These are phyloP conservation scores for Melocanna baccifera DNA, from an alignment of 176 grass and related monocot species.

Conservation along the genomic window DNA sequence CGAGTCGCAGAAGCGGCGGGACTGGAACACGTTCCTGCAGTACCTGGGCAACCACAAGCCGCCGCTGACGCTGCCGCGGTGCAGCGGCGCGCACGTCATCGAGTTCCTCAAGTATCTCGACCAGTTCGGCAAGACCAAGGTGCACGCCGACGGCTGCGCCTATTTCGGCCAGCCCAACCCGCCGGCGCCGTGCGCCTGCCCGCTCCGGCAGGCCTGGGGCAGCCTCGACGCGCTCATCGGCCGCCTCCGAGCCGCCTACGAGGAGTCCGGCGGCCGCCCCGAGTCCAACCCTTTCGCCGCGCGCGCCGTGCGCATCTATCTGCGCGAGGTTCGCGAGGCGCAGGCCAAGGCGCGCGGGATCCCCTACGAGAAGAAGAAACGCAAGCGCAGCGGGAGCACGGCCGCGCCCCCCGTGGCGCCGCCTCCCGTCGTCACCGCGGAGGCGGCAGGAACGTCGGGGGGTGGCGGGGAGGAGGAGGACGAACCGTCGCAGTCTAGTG, in stretches of 20 bases:
- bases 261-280: constrained; percentile 75
- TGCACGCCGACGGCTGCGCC: constrained; percentile 68
- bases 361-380: constrained; percentile 88
- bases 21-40: constrained; percentile 97
- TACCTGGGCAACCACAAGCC: constrained; percentile 89
- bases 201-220: constrained; percentile 84
- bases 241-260: constrained; percentile 84
- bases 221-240: constrained; percentile 89
- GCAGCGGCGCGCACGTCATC: constrained; percentile 76
- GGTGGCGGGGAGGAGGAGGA: constrained; percentile 34
- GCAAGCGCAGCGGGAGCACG: constrained; percentile 36
- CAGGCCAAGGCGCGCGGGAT: constrained; percentile 84
- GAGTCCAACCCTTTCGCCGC: constrained; percentile 84
- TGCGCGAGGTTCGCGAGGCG: constrained; percentile 72
- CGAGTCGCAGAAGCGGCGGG: constrained; percentile 89
- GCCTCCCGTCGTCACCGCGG: constrained; percentile 25
- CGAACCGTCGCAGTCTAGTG: not conserved
- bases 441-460: constrained; percentile 31
- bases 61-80: constrained; percentile 65
- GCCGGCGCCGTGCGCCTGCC: constrained; percentile 58
- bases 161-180: constrained; percentile 74
- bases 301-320: constrained; percentile 68
- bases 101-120: constrained; percentile 90
- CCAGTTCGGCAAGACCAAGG: constrained; percentile 95
- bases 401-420: constrained; percentile 9